Percentiles rank a stretch among this genome's conserved stretches.
Evolutionary conservation across 495 filamentous ascomycete genomes (phyloP).

Genomic region (Podospora conica): DNA sequence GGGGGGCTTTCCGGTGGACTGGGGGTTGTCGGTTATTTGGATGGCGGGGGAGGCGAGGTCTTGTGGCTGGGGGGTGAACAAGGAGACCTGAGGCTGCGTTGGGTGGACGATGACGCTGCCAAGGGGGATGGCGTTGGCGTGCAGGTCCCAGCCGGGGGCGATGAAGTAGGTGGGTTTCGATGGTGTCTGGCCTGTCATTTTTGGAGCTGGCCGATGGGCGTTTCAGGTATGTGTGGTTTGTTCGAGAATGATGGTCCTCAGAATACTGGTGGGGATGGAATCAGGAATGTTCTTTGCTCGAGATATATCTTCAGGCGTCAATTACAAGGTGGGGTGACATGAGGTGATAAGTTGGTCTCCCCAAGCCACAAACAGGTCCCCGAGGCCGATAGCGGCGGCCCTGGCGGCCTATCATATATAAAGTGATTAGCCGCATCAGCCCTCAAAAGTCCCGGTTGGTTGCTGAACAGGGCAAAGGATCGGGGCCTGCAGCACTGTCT

Average conservation of each 20-base stretch:
- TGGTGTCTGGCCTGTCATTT: background rate
- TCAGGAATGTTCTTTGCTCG: too few relatives aligned
- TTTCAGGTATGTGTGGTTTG: background rate
- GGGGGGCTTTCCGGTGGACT: background rate
- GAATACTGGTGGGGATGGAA: background rate
- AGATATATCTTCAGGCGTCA: background rate
- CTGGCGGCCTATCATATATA: background rate
- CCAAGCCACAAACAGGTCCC: background rate
- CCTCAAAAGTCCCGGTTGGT: background rate
- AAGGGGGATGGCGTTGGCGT: background rate
- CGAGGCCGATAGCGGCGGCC: background rate
- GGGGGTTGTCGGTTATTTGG: background rate
- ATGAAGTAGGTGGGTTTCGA: conserved; percentile 11
- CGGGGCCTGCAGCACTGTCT: background rate
- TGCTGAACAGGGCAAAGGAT: background rate
- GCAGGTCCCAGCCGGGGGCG: conserved; percentile 12
- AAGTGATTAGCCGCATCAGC: background rate
- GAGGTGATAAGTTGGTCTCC: background rate
- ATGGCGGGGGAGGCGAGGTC: background rate
- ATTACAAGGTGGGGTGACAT: background rate
- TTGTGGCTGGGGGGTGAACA: conserved; percentile 12
- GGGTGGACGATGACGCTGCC: conserved; percentile 20
- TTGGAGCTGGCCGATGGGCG: background rate
- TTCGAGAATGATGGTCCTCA: background rate
- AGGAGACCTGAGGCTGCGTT: conserved; percentile 8